These are phyloP conservation scores for Echinochloa phyllopogon DNA, from an alignment of 176 grass and related monocot species.

Conservation along the genomic window DNA sequence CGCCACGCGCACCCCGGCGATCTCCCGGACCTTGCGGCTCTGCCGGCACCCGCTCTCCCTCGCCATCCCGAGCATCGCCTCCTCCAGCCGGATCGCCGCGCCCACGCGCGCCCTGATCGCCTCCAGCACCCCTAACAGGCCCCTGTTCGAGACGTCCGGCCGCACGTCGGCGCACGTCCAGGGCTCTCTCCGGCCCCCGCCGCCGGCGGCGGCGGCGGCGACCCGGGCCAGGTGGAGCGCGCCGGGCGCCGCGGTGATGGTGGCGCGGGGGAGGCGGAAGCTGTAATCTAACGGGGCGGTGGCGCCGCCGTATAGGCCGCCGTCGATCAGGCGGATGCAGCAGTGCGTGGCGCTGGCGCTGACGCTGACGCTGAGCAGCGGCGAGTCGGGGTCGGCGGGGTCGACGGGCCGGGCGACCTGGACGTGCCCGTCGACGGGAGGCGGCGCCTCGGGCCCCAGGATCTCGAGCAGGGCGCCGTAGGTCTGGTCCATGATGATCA, in stretches of 20 bases:
- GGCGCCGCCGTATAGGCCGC: not conserved
- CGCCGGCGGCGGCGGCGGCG: not conserved
- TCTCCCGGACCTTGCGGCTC: not conserved
- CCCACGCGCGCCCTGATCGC: slow-evolving; percentile 12
- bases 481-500: slow-evolving; percentile 42
- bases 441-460: not conserved
- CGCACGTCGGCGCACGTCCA: not conserved
- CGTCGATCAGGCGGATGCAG: slow-evolving; percentile 25
- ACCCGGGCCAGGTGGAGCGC: slow-evolving; percentile 19
- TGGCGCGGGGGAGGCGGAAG: not conserved
- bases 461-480: slow-evolving; percentile 19
- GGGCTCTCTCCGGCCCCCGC: not conserved
- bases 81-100: slow-evolving; percentile 7
- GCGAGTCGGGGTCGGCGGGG: slow-evolving; percentile 38
- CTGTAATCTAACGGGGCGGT: not conserved
- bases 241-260: slow-evolving; percentile 20
- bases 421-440: not conserved
- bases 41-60: not conserved
- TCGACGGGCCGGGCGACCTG: slow-evolving; percentile 27
- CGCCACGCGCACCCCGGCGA: not conserved
- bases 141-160: not conserved
- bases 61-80: not conserved
- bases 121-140: slow-evolving; percentile 24
- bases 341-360: slow-evolving; percentile 39
- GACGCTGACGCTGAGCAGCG: slow-evolving; percentile 39